Percentiles rank a stretch among this genome's conserved stretches.
These are phyloP conservation scores for Aspergillus hortae DNA, from an alignment of 2,329 filamentous ascomycete genomes.

Conservation along the genomic window DNA sequence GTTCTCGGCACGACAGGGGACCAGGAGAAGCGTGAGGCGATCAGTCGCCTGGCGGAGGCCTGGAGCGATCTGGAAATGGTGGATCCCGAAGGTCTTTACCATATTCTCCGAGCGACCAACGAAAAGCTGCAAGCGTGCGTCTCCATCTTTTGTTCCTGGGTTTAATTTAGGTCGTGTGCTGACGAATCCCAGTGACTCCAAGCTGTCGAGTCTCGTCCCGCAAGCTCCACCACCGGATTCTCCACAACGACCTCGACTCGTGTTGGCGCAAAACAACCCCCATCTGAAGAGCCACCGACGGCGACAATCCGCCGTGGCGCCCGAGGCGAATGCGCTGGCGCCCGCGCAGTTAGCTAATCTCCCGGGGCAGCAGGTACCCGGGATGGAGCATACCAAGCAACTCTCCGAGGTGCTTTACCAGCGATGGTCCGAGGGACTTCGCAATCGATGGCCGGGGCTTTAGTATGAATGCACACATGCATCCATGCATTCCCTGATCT, in stretches of 20 bases:
- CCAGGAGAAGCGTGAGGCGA: conserved; percentile 72
- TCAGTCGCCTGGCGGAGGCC: conserved; percentile 79
- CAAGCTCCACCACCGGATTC: conserved; percentile 36
- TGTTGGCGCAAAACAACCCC: conserved; percentile 77
- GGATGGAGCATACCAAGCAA: conserved; percentile 90
- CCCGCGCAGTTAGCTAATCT: conserved; percentile 42
- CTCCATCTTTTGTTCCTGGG: conserved; percentile 2
- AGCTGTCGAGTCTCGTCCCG: conserved; percentile 38
- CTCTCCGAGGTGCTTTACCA: conserved; percentile 87
- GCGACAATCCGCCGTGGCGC: conserved; percentile 50
- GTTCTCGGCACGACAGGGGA: conserved; percentile 74
- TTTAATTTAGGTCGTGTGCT: conserved; percentile 4
- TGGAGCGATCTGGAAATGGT: conserved; percentile 79
- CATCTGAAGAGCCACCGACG: conserved; percentile 76
- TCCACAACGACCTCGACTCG: conserved; percentile 59
- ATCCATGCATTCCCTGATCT: conserved; percentile 4
- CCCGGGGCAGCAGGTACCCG: conserved; percentile 59
- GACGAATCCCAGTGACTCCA: conserved; percentile 30
- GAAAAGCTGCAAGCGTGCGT: conserved; percentile 59
- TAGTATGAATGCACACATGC: conserved; percentile 4
- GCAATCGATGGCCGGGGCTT: conserved; percentile 59
- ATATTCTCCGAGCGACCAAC: conserved; percentile 74
- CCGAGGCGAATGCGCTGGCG: conserved; percentile 33
- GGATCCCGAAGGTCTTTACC: conserved; percentile 86
- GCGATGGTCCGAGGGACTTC: conserved; percentile 82